Percentiles rank a stretch among this genome's conserved stretches.
These are phyloP conservation scores for Suillus lakei DNA, from an alignment of 768 basidiomycete species.

Conservation along the genomic window DNA sequence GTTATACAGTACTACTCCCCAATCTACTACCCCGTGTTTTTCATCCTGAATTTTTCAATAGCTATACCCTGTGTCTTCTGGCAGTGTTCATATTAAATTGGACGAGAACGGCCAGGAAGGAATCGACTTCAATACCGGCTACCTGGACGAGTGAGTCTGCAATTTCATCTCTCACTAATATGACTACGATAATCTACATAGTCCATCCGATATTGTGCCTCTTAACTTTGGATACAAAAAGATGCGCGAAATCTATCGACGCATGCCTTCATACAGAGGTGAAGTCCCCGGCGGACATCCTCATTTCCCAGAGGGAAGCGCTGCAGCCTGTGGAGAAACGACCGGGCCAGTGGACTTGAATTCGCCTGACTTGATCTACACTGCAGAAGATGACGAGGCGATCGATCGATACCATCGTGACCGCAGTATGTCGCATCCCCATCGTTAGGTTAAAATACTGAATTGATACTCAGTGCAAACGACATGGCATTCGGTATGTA, in stretches of 20 bases:
- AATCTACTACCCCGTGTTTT: background rate
- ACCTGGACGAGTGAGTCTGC: slow-evolving; percentile 46
- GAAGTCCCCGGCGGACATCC: slow-evolving; percentile 30
- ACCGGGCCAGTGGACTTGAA: slow-evolving; percentile 27
- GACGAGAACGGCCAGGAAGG: slow-evolving; percentile 44
- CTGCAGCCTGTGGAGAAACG: slow-evolving; percentile 28
- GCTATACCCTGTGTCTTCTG: slow-evolving; percentile 50
- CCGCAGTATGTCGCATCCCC: slow-evolving; percentile 17
- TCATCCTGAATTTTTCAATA: slow-evolving; percentile 6
- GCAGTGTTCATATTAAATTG: slow-evolving; percentile 52
- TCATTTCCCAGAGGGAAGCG: slow-evolving; percentile 24
- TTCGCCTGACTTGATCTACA: slow-evolving; percentile 37
- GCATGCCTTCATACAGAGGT: slow-evolving; percentile 48
- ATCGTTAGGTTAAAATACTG: background rate
- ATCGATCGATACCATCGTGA: slow-evolving; percentile 34
- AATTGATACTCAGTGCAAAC: slow-evolving; percentile 37
- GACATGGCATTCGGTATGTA: slow-evolving; percentile 50
- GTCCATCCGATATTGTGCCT: slow-evolving; percentile 30
- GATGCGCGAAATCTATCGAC: slow-evolving; percentile 33
- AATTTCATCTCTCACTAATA: background rate
- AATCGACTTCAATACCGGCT: slow-evolving; percentile 50
- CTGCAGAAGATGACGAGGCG: slow-evolving; percentile 38
- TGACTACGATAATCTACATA: slow-evolving; percentile 8
- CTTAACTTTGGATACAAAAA: slow-evolving; percentile 34
- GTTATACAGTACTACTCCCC: slow-evolving; percentile 34